These are phyloP conservation scores for Colletotrichum viniferum DNA, from an alignment of 2,329 filamentous ascomycete genomes.

Conservation along the genomic window DNA sequence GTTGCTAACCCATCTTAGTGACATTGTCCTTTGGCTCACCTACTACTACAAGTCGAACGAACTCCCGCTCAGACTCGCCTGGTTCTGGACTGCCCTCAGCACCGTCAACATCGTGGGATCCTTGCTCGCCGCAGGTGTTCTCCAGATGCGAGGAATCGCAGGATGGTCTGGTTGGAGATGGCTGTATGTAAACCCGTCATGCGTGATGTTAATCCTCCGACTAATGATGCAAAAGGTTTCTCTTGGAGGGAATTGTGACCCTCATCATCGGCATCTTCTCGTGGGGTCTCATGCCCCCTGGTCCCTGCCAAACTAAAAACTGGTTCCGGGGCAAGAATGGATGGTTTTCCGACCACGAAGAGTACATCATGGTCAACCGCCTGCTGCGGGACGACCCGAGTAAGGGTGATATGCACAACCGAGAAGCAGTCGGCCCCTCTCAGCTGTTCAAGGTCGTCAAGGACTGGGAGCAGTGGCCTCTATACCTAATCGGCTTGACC, in stretches of 20 bases:
- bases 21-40: conserved; percentile 34
- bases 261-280: conserved; percentile 47
- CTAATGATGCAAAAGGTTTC: conserved; percentile 35
- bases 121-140: conserved; percentile 48
- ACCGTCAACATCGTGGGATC: conserved; percentile 40
- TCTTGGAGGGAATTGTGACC: conserved; percentile 54
- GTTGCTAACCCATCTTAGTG: conserved; percentile 9
- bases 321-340: conserved; percentile 63
- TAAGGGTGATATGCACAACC: conserved; percentile 66
- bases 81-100: conserved; percentile 33
- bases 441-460: conserved; percentile 55
- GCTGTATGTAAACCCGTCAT: conserved; percentile 29
- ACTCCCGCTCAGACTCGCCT: conserved; percentile 31
- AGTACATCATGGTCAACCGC: conserved; percentile 66
- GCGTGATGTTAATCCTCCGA: neutral
- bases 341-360: conserved; percentile 66
- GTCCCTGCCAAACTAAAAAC: conserved; percentile 53
- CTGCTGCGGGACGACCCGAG: conserved; percentile 64
- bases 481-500: conserved; percentile 58
- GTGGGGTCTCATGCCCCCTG: conserved; percentile 49
- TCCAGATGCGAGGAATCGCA: conserved; percentile 38
- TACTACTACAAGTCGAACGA: conserved; percentile 37
- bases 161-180: conserved; percentile 46
- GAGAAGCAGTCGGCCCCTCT: conserved; percentile 47
- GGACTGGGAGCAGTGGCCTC: conserved; percentile 67